Base-by-base conservation (phyloP, 2,329 filamentous ascomycete species). In the Byssothecium circinans region DNA sequence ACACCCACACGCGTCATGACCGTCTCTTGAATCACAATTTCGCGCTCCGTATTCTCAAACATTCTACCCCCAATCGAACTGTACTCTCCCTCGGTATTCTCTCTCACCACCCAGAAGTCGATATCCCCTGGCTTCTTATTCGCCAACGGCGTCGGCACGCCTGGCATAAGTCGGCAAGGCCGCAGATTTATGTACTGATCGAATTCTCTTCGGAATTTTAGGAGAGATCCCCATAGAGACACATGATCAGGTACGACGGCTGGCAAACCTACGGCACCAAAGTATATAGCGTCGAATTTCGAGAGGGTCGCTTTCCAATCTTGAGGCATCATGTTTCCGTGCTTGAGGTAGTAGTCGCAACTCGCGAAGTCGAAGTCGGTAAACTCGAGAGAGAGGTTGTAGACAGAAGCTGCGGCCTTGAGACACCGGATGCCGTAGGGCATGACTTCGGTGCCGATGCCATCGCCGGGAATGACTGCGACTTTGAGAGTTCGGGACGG, bases 21-120 rank as follows among this genome's bases (percentile, higher is more conserved):
- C 2, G 45, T 45, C 23, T 42, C 49, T 17, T 52, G 38, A 1
- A 34, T n/a, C 15, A 41, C 49, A 6, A 46, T 25, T 12, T 43
- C 49, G 11, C 43, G 36, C 4, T 33, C 37, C 15, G 38, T 45
- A 8, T 37, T 20, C 20, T 39, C 45, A 23, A 46, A 45, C 20
- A 43, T 43, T 11, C 23, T 43, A 2, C 46, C 46, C 7, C 46
- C 46, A 3, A 43, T 30, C n/a, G 35, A 43, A 22, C 34, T 35
- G 15, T 49, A 52, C 27, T 48, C 49, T 2, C 49, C 49, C 25
- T 48, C 49, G 12, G 36, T 49, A 39, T 52, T 52, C 29, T 52
- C 49, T n/a, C 49, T 30, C 8, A 52, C 45, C 3, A 52, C 38
- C 32, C 32, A 37, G 19, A 45, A 49, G 17, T 52, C 49, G 6